phyloP scores from a whole-genome alignment of 75 land plant genomes.

The Pseudotsuga menziesii region DNA sequence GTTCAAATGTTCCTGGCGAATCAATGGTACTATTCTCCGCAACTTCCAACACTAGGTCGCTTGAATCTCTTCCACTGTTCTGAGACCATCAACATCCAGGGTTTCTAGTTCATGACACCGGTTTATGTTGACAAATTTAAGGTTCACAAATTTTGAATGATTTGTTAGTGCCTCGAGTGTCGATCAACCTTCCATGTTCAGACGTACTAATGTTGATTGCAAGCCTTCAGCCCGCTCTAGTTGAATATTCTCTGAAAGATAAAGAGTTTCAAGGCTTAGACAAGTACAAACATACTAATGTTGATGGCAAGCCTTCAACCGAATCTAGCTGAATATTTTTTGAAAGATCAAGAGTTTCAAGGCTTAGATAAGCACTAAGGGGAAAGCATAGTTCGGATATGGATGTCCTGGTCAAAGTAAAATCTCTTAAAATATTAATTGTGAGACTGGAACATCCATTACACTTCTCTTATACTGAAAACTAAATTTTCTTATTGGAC shows the following conservation, averaged over 20 bases:
- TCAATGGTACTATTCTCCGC: neutral
- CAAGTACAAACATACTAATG: neutral
- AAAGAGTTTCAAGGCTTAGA: neutral
- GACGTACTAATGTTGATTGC: neutral
- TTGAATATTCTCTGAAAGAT: neutral
- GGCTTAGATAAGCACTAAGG: neutral
- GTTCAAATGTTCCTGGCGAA: neutral
- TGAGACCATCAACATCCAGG: neutral
- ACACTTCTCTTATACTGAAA: too few relatives aligned
- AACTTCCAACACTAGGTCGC: neutral
- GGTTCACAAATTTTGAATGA: neutral
- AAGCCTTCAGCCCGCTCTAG: neutral
- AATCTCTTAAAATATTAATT: too few relatives aligned
- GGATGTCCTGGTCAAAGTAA: neutral
- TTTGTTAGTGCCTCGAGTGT: neutral
- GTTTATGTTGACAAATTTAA: neutral
- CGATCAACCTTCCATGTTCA: neutral
- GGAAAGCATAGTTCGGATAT: neutral
- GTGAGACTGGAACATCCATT: too few relatives aligned
- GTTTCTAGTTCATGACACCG: neutral
- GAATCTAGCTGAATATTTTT: neutral
- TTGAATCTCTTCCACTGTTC: neutral
- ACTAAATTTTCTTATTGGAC: too few relatives aligned
- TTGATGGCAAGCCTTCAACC: neutral
- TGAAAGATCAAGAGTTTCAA: neutral